These are phyloP conservation scores for Coniella vitis DNA, from an alignment of 2,329 filamentous ascomycete species.

Conservation along the genomic window DNA sequence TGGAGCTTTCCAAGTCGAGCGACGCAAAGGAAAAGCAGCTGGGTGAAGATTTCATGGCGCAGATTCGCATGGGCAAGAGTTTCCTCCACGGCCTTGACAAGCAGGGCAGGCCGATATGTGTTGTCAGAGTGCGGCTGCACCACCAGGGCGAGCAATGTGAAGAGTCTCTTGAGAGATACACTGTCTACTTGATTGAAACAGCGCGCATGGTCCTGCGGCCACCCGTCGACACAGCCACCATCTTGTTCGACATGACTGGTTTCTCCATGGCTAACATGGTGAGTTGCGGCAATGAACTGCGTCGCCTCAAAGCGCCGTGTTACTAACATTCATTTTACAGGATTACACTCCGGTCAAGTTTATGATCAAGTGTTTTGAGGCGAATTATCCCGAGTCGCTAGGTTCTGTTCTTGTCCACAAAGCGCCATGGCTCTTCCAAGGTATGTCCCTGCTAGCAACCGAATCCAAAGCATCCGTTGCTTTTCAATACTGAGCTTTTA, in stretches of 20 bases:
- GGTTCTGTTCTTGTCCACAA: constrained; percentile 91
- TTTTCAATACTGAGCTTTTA: neutral
- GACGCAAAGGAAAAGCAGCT: constrained; percentile 58
- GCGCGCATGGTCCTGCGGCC: constrained; percentile 73
- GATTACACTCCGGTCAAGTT: constrained; percentile 97
- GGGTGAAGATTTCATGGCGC: constrained; percentile 70
- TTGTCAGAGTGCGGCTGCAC: constrained; percentile 78
- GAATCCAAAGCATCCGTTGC: neutral
- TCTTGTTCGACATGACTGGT: constrained; percentile 92
- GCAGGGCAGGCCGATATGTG: constrained; percentile 75
- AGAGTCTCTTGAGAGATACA: constrained; percentile 77
- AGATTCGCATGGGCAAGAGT: constrained; percentile 86
- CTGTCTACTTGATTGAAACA: constrained; percentile 90
- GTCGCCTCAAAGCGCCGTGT: neutral
- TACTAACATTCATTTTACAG: constrained; percentile 31
- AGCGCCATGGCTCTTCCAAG: constrained; percentile 94
- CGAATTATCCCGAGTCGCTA: constrained; percentile 92
- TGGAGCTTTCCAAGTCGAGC: constrained; percentile 49
- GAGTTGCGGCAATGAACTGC: constrained; percentile 20
- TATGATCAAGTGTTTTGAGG: constrained; percentile 99
- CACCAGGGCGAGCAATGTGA: constrained; percentile 75
- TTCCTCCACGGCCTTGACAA: constrained; percentile 86
- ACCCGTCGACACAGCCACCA: constrained; percentile 87
- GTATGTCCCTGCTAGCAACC: constrained; percentile 32
- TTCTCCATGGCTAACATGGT: constrained; percentile 95